Percentiles rank a stretch among this genome's conserved stretches.
Conservation (phyloP, 768 basidiomycete species). For the Nidularia pulvinata region DNA sequence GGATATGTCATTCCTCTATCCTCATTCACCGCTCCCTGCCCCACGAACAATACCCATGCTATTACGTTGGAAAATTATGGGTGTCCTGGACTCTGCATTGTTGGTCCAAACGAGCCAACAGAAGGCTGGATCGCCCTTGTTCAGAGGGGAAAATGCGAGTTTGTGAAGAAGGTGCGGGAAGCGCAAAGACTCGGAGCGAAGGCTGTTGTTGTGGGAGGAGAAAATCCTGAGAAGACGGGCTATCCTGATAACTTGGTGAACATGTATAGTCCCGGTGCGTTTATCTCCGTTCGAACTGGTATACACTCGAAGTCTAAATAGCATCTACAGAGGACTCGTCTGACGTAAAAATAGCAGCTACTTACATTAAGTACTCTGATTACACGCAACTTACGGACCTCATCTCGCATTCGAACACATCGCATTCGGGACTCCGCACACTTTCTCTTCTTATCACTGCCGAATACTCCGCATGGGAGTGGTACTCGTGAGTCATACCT, state of each 20-base stretch:
- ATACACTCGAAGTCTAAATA: slow-evolving; percentile 5
- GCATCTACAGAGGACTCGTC: slow-evolving; percentile 70
- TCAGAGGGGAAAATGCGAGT: slow-evolving; percentile 88
- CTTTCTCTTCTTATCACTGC: slow-evolving; percentile 77
- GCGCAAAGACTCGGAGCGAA: slow-evolving; percentile 76
- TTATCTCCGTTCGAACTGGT: slow-evolving; percentile 3
- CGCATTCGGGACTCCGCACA: slow-evolving; percentile 75
- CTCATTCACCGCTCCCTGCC: slow-evolving; percentile 60
- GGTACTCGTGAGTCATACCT: slow-evolving; percentile 76
- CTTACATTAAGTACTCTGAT: slow-evolving; percentile 86
- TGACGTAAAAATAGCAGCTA: slow-evolving; percentile 81
- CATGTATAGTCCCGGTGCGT: slow-evolving; percentile 89
- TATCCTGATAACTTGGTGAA: slow-evolving; percentile 79
- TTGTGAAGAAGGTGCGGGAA: slow-evolving; percentile 84
- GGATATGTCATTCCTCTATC: slow-evolving; percentile 75
- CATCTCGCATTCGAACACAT: slow-evolving; percentile 74
- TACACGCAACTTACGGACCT: slow-evolving; percentile 71
- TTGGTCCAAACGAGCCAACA: slow-evolving; percentile 53
- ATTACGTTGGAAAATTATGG: slow-evolving; percentile 48
- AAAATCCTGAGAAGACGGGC: slow-evolving; percentile 61
- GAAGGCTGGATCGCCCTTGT: slow-evolving; percentile 92
- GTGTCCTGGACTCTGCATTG: slow-evolving; percentile 68
- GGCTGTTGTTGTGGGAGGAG: slow-evolving; percentile 92
- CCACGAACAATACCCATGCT: slow-evolving; percentile 19
- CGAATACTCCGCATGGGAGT: slow-evolving; percentile 86